Evolutionary conservation across 2,329 filamentous ascomycete genomes (phyloP).

Genomic region (Colletotrichum truncatum): DNA sequence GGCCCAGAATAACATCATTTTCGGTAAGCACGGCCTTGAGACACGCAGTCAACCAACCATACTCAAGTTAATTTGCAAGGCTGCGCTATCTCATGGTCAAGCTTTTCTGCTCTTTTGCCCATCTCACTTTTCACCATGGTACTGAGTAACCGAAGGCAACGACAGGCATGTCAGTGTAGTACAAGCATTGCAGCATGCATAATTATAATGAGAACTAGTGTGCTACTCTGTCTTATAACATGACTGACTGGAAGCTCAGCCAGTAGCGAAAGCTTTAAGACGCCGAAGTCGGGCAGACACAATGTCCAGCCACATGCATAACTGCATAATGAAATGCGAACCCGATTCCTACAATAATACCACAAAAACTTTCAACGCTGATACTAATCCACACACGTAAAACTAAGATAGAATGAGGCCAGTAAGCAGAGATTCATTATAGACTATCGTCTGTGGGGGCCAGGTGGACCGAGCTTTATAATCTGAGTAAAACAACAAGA

Average conservation of each 20-base stretch:
- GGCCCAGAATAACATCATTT: too few relatives aligned
- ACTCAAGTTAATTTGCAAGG: too few relatives aligned
- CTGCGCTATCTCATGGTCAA: too few relatives aligned
- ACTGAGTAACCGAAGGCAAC: too few relatives aligned
- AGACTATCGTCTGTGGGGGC: slow-evolving; percentile 5
- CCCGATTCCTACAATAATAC: not conserved
- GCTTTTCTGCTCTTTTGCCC: too few relatives aligned
- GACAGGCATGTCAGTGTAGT: not conserved
- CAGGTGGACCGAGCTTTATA: not conserved
- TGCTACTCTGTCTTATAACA: not conserved
- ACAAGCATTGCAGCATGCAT: too few relatives aligned
- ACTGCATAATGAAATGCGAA: not conserved
- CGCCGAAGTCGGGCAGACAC: not conserved
- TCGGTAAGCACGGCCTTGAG: too few relatives aligned
- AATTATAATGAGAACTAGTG: not conserved
- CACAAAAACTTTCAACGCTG: not conserved
- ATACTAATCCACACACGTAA: not conserved
- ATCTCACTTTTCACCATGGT: too few relatives aligned
- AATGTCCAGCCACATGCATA: not conserved
- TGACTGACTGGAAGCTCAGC: not conserved
- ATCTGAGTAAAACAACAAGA: slow-evolving; percentile 10
- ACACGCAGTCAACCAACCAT: too few relatives aligned
- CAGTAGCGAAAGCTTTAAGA: not conserved
- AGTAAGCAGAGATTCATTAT: slow-evolving; percentile 11
- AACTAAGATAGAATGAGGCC: not conserved